Base-by-base conservation (phyloP, 805 yeast genomes). In the Tetrapisispora namnaoensis region DNA sequence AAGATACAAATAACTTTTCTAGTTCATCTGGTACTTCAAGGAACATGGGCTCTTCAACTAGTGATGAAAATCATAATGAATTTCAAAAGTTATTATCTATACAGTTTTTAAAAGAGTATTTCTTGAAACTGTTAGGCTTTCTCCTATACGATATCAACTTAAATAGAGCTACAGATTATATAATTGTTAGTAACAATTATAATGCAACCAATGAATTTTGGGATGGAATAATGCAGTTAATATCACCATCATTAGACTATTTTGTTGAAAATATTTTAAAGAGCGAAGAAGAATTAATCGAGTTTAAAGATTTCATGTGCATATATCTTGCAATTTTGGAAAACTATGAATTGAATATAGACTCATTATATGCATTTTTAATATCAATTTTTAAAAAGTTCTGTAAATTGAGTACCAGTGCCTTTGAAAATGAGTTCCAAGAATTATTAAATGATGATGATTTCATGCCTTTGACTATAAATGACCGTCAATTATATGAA, bases 401-500 rank as follows among this genome's bases (percentile, higher is more conserved):
- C 58, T 79, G 86, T n/a, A 73, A 74, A 2, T 69, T 75, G 11
- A 67, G 80, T 22, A 74, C 78, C 14, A 69, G 68, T 50, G 73
- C 75, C 16, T 87, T 88, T 63, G 71, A 76, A 22, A 63, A 62
- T 13, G 83, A 82, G 44, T 91, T 89, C 67, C 67, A 72, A 32
- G 73, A 73, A 10, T 69, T 83, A 6, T 77, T 89, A 36, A 76
- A 78, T 51, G 82, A 83, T 22, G 97, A 91, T 61, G 93, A 87
- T 62, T 86, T 87, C 54, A 87, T 86, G 88, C 95, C 96, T 13
- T 76, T 89, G 70, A 77, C 77, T 0, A 79, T 89, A 32, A 76
- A 81, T 52, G 79, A 79, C 45, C 63, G 68, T 38, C 69, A 71
- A 13, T 75, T 83, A 45, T 86, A 80, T 62, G 81, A 79, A 20